Conservation (phyloP, 1,139 yeast genomes). For the Candida gigantensis region DNA sequence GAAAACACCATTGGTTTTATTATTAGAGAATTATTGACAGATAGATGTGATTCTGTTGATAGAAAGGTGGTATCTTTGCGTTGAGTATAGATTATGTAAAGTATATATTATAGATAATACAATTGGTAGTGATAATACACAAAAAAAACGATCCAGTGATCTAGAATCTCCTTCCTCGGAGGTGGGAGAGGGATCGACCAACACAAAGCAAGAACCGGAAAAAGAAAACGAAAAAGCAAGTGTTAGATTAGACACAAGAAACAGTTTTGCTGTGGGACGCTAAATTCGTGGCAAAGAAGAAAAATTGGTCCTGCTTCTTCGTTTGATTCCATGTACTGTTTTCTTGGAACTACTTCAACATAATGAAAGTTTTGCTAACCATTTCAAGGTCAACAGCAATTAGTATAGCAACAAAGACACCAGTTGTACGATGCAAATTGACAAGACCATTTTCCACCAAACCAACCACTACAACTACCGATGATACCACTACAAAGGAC, state of each 20-base stretch:
- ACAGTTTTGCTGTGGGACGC: too few species aligned
- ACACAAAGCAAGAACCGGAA: too few species aligned
- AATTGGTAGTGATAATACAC: too few species aligned
- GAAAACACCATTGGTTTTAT: slow-evolving; percentile 81
- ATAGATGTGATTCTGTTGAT: slow-evolving; percentile 21
- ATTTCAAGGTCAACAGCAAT: neutral
- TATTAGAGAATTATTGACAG: slow-evolving; percentile 50
- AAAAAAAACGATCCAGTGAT: too few species aligned
- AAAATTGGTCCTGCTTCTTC: neutral
- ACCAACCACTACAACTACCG: neutral
- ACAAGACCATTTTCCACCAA: neutral
- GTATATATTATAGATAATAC: too few species aligned
- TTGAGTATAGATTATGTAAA: neutral
- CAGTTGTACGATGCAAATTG: neutral
- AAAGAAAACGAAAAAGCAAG: too few species aligned
- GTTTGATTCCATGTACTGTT: neutral
- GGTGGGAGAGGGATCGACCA: too few species aligned
- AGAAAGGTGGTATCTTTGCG: slow-evolving; percentile 24
- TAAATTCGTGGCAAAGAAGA: too few species aligned
- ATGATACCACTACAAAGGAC: slow-evolving; percentile 6
- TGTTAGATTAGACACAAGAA: too few species aligned
- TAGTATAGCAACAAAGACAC: neutral
- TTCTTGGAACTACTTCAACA: neutral
- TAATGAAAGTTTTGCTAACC: neutral
- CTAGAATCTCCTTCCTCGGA: too few species aligned